Evolutionary conservation across 148 eudicot species (phyloP), one percentile per base, ranked within the genome.

Genomic region (Fagopyrum homotropicum): DNA sequence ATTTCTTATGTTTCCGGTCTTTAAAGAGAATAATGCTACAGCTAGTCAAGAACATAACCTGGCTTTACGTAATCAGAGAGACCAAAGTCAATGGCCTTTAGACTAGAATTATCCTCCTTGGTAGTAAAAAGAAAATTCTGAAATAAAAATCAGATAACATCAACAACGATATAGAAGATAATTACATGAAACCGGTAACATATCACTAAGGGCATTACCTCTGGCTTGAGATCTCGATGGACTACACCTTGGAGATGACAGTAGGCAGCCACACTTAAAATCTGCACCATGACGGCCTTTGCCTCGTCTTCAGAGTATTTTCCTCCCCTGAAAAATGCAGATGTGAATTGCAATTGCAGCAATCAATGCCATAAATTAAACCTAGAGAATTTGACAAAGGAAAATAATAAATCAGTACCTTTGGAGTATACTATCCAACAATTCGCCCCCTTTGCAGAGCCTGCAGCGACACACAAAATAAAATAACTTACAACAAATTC

Each of bases 171-270:
- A 64, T 43, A 64, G 45, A 29, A 40, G 45, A 64, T 64, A 64
- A 5, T 64, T 64, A 4, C 4, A 40, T 30, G 35, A n/a, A 3
- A 22, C 26, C 26, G 26, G 26, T 22, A 0, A 22, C 26, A 22
- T 22, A 22, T 22, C 26, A 22, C 26, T 22, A 22, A 50, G 35
- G 40, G 16, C 6, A 45, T 56, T 86, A 94, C 98, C 98, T 94
- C 98, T 16, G 98, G 98, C 77, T 94, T 94, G 68, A 94, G 86
- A 85, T 94, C 98, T 54, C 98, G 91, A 78, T 94, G 98, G 83
- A 94, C 98, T 35, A 94, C 96, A 26, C 98, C 98, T 84, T 94
- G 98, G 75, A 91, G 89, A 86, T 94, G 98, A 82, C 97, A 94
- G 77, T 88, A 94, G 45, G 98, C 87, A 51, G 83, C 89, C 52